A percentile compares a stretch with the other conserved stretches of the same genome.
Evolutionary conservation across 106 monocot genomes (phyloP).

Genomic region (Acorus gramineus): DNA sequence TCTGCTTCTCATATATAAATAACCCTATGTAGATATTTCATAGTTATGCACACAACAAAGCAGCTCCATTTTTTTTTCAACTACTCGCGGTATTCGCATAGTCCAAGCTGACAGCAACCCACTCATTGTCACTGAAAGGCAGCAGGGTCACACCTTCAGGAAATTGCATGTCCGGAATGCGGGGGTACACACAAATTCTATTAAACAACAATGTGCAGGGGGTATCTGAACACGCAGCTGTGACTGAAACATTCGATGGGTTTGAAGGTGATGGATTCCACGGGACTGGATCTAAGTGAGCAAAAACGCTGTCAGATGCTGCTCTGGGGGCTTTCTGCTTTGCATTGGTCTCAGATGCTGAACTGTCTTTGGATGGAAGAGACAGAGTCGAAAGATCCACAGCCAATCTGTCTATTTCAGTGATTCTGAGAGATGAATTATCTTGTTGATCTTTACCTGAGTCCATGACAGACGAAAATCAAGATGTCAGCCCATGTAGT

Average conservation of each 20-base stretch:
- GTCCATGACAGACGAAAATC: neutral
- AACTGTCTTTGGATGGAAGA: neutral
- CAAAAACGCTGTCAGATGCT: neutral
- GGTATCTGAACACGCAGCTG: neutral
- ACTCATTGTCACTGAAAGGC: constrained; percentile 60
- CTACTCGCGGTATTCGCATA: neutral
- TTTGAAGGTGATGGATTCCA: neutral
- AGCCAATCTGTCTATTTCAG: neutral
- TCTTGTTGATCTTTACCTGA: neutral
- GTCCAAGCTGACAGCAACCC: constrained; percentile 53
- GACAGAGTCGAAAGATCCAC: neutral
- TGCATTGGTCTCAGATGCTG: too few species aligned
- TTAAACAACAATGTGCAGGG: constrained; percentile 12
- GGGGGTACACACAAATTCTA: constrained; percentile 45
- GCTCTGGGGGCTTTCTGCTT: neutral
- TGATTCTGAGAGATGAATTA: neutral
- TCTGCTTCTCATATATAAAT: too few species aligned
- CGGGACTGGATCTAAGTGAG: neutral
- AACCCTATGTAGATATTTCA: too few species aligned
- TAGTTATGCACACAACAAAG: neutral
- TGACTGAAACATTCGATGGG: neutral
- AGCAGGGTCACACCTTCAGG: constrained; percentile 40
- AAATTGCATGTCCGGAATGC: constrained; percentile 26
- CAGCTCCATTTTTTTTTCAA: neutral
- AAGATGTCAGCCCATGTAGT: too few species aligned